These are phyloP conservation scores for Linnemannia exigua DNA, from an alignment of 192 early-diverging fungal species.

Conservation along the genomic window DNA sequence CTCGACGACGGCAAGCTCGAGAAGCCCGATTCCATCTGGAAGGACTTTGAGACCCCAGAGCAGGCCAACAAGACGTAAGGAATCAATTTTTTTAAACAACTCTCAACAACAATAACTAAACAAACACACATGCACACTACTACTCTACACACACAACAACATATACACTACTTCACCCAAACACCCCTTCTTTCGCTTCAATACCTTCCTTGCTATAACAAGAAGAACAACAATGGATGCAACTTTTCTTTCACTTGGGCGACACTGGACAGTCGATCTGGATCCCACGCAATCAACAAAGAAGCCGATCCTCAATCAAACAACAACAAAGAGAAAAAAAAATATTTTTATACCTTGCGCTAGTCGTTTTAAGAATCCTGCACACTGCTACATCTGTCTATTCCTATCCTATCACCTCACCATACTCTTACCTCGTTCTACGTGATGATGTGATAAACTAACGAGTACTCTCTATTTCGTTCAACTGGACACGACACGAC, in stretches of 20 bases:
- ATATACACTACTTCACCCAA: neutral
- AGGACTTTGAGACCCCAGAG: constrained; percentile 91
- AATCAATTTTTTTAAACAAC: neutral
- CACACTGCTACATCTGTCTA: neutral
- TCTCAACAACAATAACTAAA: neutral
- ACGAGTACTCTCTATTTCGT: neutral
- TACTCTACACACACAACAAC: neutral
- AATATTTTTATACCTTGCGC: neutral
- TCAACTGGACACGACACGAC: neutral
- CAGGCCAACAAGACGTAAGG: constrained; percentile 89
- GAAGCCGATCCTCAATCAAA: constrained; percentile 3
- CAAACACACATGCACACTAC: neutral
- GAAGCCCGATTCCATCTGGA: constrained; percentile 89
- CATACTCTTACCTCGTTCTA: neutral
- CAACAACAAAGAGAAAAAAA: neutral
- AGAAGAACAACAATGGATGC: neutral
- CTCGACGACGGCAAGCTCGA: constrained; percentile 90
- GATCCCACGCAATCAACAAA: neutral
- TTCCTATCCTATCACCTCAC: neutral
- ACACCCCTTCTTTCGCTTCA: neutral
- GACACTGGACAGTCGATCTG: neutral
- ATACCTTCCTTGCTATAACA: neutral
- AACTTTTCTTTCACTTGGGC: neutral
- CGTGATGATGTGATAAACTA: neutral
- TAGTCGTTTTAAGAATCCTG: neutral